Percentiles rank a stretch among this genome's conserved stretches.
These are phyloP conservation scores for Fusarium pilosicola DNA, from an alignment of 2,329 filamentous ascomycete species.

Conservation along the genomic window DNA sequence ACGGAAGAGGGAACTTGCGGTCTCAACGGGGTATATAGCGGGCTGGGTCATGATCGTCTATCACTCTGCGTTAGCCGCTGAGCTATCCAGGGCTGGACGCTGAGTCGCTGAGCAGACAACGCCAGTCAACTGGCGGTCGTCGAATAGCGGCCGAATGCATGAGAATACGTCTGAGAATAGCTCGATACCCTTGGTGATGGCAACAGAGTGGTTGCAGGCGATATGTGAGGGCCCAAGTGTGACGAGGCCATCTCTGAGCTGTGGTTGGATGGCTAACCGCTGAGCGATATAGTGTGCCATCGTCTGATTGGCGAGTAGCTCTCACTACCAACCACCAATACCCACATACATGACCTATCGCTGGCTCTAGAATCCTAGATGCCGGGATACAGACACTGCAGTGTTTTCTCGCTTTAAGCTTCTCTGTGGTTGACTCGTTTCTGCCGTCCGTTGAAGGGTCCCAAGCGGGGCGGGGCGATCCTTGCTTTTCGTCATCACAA, in stretches of 20 bases:
- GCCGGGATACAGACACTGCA: slow-evolving; percentile 20
- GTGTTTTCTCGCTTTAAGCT: slow-evolving; percentile 7
- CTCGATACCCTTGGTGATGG: slow-evolving; percentile 47
- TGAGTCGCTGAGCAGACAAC: slow-evolving; percentile 52
- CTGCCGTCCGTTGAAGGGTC: not conserved
- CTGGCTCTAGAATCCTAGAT: slow-evolving; percentile 15
- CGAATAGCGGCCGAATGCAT: slow-evolving; percentile 53
- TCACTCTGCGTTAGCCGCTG: slow-evolving; percentile 57
- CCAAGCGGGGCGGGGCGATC: slow-evolving; percentile 33
- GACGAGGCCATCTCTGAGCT: slow-evolving; percentile 36
- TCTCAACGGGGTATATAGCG: slow-evolving; percentile 66
- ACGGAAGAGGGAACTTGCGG: slow-evolving; percentile 54
- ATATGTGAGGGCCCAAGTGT: slow-evolving; percentile 37
- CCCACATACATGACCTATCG: slow-evolving; percentile 26
- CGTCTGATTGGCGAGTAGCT: slow-evolving; percentile 36
- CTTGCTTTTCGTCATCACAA: slow-evolving; percentile 13
- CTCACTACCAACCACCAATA: slow-evolving; percentile 32
- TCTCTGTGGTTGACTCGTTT: slow-evolving; percentile 17
- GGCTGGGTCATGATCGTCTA: slow-evolving; percentile 59
- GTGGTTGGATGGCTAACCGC: slow-evolving; percentile 60
- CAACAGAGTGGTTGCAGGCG: slow-evolving; percentile 44
- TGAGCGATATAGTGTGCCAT: slow-evolving; percentile 38
- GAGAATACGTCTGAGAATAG: slow-evolving; percentile 49
- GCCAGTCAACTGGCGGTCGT: slow-evolving; percentile 30
- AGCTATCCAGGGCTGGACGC: slow-evolving; percentile 50